phyloP scores from a whole-genome alignment of 805 yeast genomes.

The Cephaloascus fragrans region DNA sequence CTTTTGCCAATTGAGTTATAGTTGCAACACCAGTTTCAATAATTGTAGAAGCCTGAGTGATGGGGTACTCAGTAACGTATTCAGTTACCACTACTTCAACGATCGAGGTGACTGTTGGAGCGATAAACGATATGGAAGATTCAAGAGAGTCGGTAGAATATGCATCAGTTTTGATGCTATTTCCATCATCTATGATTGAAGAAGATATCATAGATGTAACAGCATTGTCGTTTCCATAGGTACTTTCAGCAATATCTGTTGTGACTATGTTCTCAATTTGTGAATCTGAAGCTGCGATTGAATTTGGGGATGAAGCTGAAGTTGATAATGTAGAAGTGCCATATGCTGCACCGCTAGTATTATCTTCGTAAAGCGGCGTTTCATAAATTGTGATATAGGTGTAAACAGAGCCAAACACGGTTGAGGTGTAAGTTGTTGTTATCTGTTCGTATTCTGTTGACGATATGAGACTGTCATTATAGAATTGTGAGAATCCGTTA shows the following conservation, averaged over 20 bases:
- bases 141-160: not conserved
- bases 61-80: not conserved
- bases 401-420: not conserved
- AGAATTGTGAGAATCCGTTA: no score
- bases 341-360: not conserved
- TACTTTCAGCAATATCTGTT: not conserved
- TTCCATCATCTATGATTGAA: not conserved
- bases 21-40: not conserved
- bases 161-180: no score
- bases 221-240: no score
- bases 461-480: no score
- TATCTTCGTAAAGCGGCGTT: not conserved
- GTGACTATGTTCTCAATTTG: not conserved
- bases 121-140: no score
- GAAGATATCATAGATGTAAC: not conserved
- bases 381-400: not conserved
- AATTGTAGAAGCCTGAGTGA: not conserved
- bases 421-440: not conserved
- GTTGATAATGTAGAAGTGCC: not conserved
- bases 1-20: not conserved
- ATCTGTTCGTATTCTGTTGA: no score
- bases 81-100: not conserved
- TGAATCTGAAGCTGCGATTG: not conserved
- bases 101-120: not conserved
- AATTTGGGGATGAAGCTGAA: not conserved